phyloP scores from a whole-genome alignment of 352 stramenopile species.

The Pythium oligandrum region DNA sequence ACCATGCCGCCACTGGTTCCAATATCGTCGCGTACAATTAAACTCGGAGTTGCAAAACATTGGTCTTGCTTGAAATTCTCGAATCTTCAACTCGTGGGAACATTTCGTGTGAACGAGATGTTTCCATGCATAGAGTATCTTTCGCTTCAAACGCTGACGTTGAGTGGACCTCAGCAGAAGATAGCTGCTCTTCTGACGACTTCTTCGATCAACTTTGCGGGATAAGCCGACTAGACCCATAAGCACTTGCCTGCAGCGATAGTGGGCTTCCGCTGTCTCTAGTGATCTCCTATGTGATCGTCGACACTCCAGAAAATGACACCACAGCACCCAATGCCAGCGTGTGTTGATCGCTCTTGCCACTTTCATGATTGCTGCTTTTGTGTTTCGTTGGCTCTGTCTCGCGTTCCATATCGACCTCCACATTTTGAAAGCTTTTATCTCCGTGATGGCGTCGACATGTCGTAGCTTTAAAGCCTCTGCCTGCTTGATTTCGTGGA shows the following conservation, averaged over 20 bases:
- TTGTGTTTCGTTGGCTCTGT: neutral
- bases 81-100: conserved; percentile 7
- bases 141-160: neutral
- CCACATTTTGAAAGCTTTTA: neutral
- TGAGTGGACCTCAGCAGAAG: neutral
- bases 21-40: neutral
- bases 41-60: neutral
- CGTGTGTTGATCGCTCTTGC: neutral
- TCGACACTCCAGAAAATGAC: too few relatives aligned
- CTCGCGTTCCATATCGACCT: neutral
- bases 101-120: neutral
- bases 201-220: neutral
- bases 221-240: too few relatives aligned
- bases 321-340: too few relatives aligned
- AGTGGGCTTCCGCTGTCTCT: too few relatives aligned
- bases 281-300: too few relatives aligned
- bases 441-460: too few relatives aligned
- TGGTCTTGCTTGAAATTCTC: neutral
- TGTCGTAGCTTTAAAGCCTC: too few relatives aligned
- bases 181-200: neutral
- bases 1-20: neutral
- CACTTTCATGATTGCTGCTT: neutral
- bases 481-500: too few relatives aligned
- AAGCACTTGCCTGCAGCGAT: too few relatives aligned
- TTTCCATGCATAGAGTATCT: conserved; percentile 2